Base-by-base conservation (phyloP, 352 stramenopile species). In the Globisporangium cederbergense region DNA sequence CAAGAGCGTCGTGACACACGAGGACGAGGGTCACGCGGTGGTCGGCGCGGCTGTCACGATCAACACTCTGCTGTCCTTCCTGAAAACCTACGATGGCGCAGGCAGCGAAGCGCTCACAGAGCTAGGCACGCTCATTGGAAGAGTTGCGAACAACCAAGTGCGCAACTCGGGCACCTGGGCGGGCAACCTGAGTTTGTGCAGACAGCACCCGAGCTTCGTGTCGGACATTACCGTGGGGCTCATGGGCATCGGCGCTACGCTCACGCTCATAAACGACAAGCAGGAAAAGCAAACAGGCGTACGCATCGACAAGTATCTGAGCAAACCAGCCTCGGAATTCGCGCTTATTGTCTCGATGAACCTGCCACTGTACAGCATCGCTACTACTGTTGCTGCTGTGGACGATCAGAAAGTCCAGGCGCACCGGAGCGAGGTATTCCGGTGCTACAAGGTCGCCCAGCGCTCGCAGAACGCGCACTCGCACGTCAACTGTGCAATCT, bases 201-300 rank as follows among this genome's bases (percentile, higher is more conserved):
- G 71, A 5, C 57, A 82, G 40, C 68, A 83, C 59, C 67, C 67
- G 18, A 47, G 60, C 10, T 91, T 91, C 60, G 73, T 79, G 3
- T 88, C 77, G 32, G 82, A 91, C 62, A 52, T 86, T 30, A 71
- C 90, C 2, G 83, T 82, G 0, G 83, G 91, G 47, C 68, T 94
- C 11, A 65, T 87, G 16, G 70, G 71, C 2, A 85, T 83, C 18
- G 58, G 90, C n/a, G 83, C 86, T 0, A 84, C 87, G 1, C 85
- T 91, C 40, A 86, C 88, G 10, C 64, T 97, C 3, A 80, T 79
- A 0, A 72, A 87, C 6, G 77, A 96, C 30, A 83, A 89, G 55
- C 68, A 89, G 25, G 81, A 82, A 67, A 59, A 63, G 38, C 46
- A 66, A 20, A 51, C 64, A 40, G 16, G 49, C 16, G 60, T 75